Percentiles rank a stretch among this genome's conserved stretches.
phyloP scores from a whole-genome alignment of 75 land plant genomes.

The Pinus taeda region DNA sequence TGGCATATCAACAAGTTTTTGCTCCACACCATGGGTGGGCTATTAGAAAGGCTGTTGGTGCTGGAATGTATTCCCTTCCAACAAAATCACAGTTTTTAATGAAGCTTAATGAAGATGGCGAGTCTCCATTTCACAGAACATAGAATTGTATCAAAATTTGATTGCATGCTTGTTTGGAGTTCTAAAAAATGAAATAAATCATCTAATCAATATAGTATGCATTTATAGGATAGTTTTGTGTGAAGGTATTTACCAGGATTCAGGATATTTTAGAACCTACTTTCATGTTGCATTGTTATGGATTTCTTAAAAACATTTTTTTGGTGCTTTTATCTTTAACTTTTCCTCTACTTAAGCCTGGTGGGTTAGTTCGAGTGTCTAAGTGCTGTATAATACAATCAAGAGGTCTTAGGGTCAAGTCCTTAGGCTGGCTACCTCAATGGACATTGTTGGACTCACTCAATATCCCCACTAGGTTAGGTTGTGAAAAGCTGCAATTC shows the following conservation, averaged over 20 bases:
- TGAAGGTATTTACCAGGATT: not conserved
- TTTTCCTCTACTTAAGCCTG: not conserved
- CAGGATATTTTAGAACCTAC: not conserved
- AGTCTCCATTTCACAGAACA: not conserved
- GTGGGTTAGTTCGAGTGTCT: too few relatives aligned
- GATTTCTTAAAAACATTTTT: not conserved
- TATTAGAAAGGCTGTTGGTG: conserved; percentile 77
- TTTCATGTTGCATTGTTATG: not conserved
- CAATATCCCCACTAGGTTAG: too few relatives aligned
- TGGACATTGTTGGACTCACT: too few relatives aligned
- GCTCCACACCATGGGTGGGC: conserved; percentile 86
- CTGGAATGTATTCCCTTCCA: conserved; percentile 91
- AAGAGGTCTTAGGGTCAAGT: too few relatives aligned
- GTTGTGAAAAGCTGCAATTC: too few relatives aligned
- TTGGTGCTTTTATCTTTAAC: not conserved
- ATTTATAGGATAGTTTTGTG: not conserved
- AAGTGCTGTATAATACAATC: too few relatives aligned
- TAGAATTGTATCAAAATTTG: not conserved
- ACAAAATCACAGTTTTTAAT: conserved; percentile 67
- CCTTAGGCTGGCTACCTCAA: too few relatives aligned
- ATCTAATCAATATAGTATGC: not conserved
- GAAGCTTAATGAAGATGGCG: conserved; percentile 79
- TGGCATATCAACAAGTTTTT: conserved; percentile 75
- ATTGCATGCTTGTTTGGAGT: not conserved
- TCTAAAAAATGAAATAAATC: not conserved